A percentile compares a stretch with the other conserved stretches of the same genome.
These are phyloP conservation scores for Colletotrichum godetiae DNA, from an alignment of 2,329 filamentous ascomycete genomes.

Conservation along the genomic window DNA sequence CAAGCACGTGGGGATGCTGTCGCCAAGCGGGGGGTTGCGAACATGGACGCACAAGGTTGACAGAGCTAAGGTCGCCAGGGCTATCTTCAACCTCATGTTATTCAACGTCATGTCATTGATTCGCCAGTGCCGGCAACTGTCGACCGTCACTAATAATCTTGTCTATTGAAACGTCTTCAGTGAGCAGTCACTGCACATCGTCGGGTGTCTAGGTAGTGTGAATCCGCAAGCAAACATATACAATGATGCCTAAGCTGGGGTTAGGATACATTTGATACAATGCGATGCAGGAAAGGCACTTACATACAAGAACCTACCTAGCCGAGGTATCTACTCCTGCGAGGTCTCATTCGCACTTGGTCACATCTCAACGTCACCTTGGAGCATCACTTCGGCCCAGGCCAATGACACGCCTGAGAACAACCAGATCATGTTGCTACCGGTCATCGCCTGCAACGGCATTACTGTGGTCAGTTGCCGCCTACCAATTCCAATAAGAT, in stretches of 20 bases:
- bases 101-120: background rate
- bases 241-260: too few relatives aligned
- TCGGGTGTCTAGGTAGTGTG: too few relatives aligned
- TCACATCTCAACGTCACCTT: background rate
- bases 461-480: background rate
- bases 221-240: too few relatives aligned
- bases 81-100: background rate
- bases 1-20: conserved; percentile 19
- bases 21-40: conserved; percentile 1
- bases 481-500: background rate
- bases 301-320: background rate
- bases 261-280: too few relatives aligned
- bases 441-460: background rate
- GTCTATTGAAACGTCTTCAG: too few relatives aligned
- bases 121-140: too few relatives aligned
- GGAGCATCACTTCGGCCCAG: background rate
- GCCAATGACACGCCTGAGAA: background rate
- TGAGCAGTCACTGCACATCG: too few relatives aligned
- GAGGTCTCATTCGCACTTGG: background rate
- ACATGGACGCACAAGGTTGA: too few relatives aligned
- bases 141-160: too few relatives aligned
- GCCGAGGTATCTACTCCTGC: background rate
- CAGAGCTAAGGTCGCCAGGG: background rate
- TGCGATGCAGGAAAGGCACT: too few relatives aligned
- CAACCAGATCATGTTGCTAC: background rate